phyloP scores from a whole-genome alignment of 2,329 filamentous ascomycete genomes.

The Fusarium sp. region DNA sequence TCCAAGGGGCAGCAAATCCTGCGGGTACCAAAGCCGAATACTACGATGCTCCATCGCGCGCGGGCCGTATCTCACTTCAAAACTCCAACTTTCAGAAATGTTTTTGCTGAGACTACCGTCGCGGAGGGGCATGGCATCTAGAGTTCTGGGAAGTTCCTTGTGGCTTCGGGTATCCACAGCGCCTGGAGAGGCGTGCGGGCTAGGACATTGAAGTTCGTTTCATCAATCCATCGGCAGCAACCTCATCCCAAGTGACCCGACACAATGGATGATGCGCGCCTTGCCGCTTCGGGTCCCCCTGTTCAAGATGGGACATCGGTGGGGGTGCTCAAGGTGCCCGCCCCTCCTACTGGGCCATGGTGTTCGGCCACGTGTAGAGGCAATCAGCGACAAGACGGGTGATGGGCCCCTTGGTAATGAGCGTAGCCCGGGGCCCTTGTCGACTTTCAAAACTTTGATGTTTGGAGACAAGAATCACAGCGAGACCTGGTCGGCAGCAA shows the following conservation, averaged over 20 bases:
- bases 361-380: constrained; percentile 47
- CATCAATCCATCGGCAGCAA: constrained; percentile 35
- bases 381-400: constrained; percentile 27
- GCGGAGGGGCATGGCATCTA: background rate
- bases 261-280: constrained; percentile 51
- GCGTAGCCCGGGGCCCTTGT: constrained; percentile 18
- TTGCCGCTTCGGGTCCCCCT: constrained; percentile 46
- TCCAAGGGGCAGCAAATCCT: constrained; percentile 12
- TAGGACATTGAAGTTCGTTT: constrained; percentile 32
- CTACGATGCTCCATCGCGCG: constrained; percentile 17
- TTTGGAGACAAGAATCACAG: background rate
- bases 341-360: constrained; percentile 27
- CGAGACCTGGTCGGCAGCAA: constrained; percentile 2
- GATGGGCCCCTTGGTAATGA: constrained; percentile 10
- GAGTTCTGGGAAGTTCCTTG: constrained; percentile 31
- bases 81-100: constrained; percentile 19
- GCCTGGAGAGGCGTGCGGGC: constrained; percentile 29
- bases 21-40: constrained; percentile 24
- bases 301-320: constrained; percentile 29
- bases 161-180: constrained; percentile 9
- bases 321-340: constrained; percentile 30
- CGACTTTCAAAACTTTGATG: constrained; percentile 9
- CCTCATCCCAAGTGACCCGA: constrained; percentile 44
- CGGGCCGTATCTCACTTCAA: constrained; percentile 32
- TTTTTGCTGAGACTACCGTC: background rate